Evolutionary conservation across 83 land plant species (phyloP), one percentile per base, ranked within the genome.

Genomic region (Picea abies): DNA sequence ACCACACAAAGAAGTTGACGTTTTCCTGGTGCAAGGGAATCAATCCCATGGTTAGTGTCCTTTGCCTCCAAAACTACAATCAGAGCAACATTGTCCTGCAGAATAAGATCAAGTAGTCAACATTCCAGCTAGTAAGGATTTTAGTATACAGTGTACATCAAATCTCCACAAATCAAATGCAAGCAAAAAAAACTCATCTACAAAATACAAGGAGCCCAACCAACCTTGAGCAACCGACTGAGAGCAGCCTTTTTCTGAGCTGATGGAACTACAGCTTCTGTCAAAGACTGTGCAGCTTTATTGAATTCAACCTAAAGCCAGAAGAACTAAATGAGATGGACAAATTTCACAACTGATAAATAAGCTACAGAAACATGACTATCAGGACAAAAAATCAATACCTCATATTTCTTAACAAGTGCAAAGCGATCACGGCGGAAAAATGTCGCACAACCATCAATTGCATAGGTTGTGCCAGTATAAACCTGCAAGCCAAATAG

Each of bases 361-460:
- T 25, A 25, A 26, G 25, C 26, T 52, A 49, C 44, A 60, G 15
- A 76, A 37, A 82, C 26, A 49, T 44, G 61, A 78, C 8, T 9
- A 84, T 44, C 41, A 62, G 52, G 29, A 84, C 15, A 15, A 71
- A 15, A 26, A 37, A 49, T 23, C 56, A 60, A 77, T 83, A 97
- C 99, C 99, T 97, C 99, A 89, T 97, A 97, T 93, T 96, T 97
- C 77, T 97, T 97, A 56, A 97, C 98, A 83, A 91, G 93, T 22
- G 91, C 88, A 82, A 97, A 97, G 67, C 92, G 89, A 80, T 97
- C 99, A 41, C 94, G 88, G 20, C 97, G 91, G 80, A 92, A 97
- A 89, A 97, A 96, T 47, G 98, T 97, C 47, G 99, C 99, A 93
- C 99, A 97, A 39, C 99, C 99, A 91, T 97, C 99, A 83, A 92